These are phyloP conservation scores for Lithospermum erythrorhizon DNA, from an alignment of 257 asterid species.

Conservation along the genomic window DNA sequence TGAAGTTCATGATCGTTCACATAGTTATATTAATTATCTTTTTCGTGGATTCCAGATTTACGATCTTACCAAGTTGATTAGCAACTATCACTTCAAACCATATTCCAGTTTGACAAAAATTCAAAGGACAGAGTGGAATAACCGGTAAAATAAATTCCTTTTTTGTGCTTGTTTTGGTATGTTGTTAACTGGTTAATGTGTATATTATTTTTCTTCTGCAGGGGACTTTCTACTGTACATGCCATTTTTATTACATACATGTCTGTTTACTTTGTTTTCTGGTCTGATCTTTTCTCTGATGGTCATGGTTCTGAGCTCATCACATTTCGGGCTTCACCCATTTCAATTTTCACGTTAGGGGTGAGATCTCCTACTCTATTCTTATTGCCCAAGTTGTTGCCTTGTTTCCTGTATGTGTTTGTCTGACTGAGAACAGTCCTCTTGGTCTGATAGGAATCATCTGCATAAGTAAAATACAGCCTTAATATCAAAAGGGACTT, in stretches of 20 bases:
- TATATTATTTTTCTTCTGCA: constrained; percentile 30
- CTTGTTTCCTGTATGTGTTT: not conserved
- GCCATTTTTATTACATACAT: constrained; percentile 66
- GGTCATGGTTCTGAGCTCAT: constrained; percentile 36
- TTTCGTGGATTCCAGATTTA: constrained; percentile 41
- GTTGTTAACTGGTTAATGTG: constrained; percentile 3
- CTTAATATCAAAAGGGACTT: too few species aligned
- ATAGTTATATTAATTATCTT: not conserved
- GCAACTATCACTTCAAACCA: constrained; percentile 62
- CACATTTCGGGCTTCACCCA: constrained; percentile 57
- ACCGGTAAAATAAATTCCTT: constrained; percentile 46
- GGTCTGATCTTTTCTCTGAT: constrained; percentile 79
- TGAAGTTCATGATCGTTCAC: not conserved
- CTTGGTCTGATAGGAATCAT: not conserved
- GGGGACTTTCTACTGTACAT: constrained; percentile 83
- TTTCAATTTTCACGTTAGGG: constrained; percentile 79
- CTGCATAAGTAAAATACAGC: too few species aligned
- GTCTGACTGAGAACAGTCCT: not conserved
- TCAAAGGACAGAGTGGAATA: constrained; percentile 83
- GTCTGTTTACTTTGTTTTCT: constrained; percentile 79
- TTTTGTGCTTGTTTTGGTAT: not conserved
- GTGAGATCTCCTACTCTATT: constrained; percentile 32
- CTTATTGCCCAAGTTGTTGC: not conserved
- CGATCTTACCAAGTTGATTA: constrained; percentile 70
- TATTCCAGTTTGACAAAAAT: constrained; percentile 69